Percentiles rank a stretch among this genome's conserved stretches.
Evolutionary conservation across 192 early-diverging fungal genomes (phyloP).

Genomic region (Radiomyces spectabilis): DNA sequence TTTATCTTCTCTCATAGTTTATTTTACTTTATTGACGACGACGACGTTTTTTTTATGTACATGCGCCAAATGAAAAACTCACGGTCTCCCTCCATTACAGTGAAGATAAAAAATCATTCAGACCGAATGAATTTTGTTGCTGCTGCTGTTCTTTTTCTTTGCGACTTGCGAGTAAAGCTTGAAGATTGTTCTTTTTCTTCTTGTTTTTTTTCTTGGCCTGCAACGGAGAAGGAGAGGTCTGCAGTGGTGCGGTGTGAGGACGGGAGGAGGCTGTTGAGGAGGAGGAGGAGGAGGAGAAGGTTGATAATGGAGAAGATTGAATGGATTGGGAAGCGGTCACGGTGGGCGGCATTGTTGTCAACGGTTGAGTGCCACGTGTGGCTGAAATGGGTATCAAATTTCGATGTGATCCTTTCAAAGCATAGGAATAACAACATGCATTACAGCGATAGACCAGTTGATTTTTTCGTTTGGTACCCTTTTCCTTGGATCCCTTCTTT

Average conservation of each 20-base stretch:
- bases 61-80: too few relatives aligned
- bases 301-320: neutral
- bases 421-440: neutral
- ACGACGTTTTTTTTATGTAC: too few relatives aligned
- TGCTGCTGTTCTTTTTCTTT: neutral
- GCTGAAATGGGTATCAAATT: neutral
- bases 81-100: too few relatives aligned
- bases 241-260: neutral
- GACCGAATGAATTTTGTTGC: neutral
- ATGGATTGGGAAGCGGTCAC: neutral
- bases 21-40: too few relatives aligned
- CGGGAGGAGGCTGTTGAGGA: neutral
- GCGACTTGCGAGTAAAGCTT: neutral
- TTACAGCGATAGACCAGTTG: neutral
- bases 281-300: too few relatives aligned
- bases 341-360: neutral
- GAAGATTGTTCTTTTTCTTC: neutral
- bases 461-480: neutral
- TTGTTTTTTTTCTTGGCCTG: neutral
- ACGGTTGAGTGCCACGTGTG: neutral
- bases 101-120: slow-evolving; percentile 3
- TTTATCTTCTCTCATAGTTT: neutral
- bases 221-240: neutral
- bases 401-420: slow-evolving; percentile 1
- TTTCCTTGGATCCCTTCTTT: too few relatives aligned